phyloP scores from a whole-genome alignment of 176 grass and related monocot species.

The Tuctoria greenei region DNA sequence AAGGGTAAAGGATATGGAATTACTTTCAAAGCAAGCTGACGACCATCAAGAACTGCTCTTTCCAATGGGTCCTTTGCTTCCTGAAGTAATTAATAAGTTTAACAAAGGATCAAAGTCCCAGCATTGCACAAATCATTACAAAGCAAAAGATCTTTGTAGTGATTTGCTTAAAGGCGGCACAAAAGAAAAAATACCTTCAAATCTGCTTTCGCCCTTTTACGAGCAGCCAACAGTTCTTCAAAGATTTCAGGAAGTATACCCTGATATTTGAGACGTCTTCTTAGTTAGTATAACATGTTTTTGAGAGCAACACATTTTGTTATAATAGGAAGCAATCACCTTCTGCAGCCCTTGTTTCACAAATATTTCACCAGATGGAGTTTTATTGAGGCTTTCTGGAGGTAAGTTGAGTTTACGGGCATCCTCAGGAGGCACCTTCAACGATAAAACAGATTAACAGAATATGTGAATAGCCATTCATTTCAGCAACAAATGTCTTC shows the following conservation, averaged over 20 bases:
- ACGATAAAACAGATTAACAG: conserved; percentile 17
- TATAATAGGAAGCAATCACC: conserved; percentile 46
- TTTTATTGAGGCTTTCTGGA: conserved; percentile 81
- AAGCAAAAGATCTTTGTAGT: conserved; percentile 12
- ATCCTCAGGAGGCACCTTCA: conserved; percentile 91
- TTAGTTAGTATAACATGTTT: conserved; percentile 28
- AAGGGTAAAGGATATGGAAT: conserved; percentile 22
- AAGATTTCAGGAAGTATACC: conserved; percentile 99
- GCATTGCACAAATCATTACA: conserved; percentile 30
- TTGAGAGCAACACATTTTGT: conserved; percentile 19
- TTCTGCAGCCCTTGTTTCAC: conserved; percentile 93
- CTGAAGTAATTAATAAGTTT: conserved; percentile 43
- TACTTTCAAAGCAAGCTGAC: conserved; percentile 95
- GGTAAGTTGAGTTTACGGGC: conserved; percentile 72
- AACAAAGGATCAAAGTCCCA: conserved; percentile 30
- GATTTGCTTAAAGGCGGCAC: conserved; percentile 14
- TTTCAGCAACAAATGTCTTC: conserved; percentile 23
- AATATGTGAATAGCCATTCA: conserved; percentile 20
- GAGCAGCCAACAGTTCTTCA: conserved; percentile 89
- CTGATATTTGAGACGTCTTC: conserved; percentile 44
- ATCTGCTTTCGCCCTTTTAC: conserved; percentile 99
- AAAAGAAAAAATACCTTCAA: conserved; percentile 65
- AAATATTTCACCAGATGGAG: conserved; percentile 95
- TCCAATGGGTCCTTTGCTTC: conserved; percentile 98
- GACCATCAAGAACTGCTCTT: conserved; percentile 89